These are phyloP conservation scores for Plectosphaerella cucumerina DNA, from an alignment of 2,329 filamentous ascomycete genomes.

Conservation along the genomic window DNA sequence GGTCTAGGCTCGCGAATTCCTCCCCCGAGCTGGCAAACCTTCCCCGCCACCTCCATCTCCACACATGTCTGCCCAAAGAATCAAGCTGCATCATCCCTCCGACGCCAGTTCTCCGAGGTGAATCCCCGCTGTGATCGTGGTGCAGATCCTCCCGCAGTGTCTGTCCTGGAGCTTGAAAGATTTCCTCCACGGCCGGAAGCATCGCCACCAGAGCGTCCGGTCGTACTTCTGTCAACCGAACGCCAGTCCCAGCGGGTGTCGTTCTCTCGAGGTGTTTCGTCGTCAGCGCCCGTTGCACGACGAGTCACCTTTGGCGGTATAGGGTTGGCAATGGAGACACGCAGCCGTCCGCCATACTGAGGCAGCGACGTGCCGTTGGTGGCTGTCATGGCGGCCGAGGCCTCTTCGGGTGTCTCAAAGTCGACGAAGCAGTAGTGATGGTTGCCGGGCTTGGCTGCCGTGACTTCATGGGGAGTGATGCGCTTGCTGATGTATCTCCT, in stretches of 20 bases:
- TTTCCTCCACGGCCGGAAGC: too few species aligned
- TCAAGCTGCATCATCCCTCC: neutral
- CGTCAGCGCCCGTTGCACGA: too few species aligned
- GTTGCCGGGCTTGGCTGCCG: constrained; percentile 44
- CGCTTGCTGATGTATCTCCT: constrained; percentile 37
- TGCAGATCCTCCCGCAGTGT: neutral
- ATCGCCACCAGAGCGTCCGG: too few species aligned
- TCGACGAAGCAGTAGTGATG: constrained; percentile 66
- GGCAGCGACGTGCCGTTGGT: constrained; percentile 25
- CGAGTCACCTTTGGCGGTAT: neutral
- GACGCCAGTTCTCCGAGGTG: constrained; percentile 6
- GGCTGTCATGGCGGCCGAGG: constrained; percentile 41
- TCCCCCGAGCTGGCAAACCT: too few species aligned
- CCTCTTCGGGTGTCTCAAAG: constrained; percentile 50
- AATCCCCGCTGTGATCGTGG: neutral
- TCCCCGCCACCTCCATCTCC: too few species aligned
- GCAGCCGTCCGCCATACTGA: constrained; percentile 14
- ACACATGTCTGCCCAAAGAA: neutral
- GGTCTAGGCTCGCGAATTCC: too few species aligned
- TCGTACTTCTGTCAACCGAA: too few species aligned
- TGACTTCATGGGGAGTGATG: constrained; percentile 56
- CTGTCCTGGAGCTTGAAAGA: neutral
- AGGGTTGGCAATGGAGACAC: neutral
- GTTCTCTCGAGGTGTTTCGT: too few species aligned
- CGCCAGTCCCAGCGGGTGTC: too few species aligned